phyloP scores from a whole-genome alignment of 257 asterid genomes.

The Schizonepeta tenuifolia region DNA sequence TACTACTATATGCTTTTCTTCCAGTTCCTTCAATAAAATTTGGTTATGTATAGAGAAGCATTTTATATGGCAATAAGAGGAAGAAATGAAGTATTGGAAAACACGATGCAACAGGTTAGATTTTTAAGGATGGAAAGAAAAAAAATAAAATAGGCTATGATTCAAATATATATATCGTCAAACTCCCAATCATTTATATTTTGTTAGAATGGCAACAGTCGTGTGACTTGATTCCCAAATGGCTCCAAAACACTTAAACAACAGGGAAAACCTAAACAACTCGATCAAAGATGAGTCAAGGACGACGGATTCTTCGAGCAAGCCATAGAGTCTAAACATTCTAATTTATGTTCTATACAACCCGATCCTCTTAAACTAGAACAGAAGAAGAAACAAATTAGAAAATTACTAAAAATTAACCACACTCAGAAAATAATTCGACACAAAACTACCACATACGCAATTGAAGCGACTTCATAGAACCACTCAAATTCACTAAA shows the following conservation, averaged over 20 bases:
- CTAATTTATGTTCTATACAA: neutral
- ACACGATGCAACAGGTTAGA: too few relatives aligned
- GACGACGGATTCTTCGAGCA: neutral
- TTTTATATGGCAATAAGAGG: too few relatives aligned
- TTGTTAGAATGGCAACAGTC: too few relatives aligned
- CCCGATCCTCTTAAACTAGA: neutral
- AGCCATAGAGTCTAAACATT: neutral
- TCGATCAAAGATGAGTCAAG: neutral
- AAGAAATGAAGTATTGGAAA: too few relatives aligned
- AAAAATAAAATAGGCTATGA: neutral
- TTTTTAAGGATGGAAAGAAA: too few relatives aligned
- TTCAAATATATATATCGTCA: neutral
- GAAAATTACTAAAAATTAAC: too few relatives aligned
- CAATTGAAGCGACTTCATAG: neutral
- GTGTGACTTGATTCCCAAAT: neutral
- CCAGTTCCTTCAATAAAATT: neutral
- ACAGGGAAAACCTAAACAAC: neutral
- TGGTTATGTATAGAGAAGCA: neutral
- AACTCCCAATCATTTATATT: neutral
- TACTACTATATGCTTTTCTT: too few relatives aligned
- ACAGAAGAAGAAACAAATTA: too few relatives aligned
- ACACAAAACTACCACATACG: neutral
- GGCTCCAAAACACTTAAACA: neutral
- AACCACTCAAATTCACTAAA: neutral
- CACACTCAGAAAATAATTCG: neutral